A percentile compares a stretch with the other conserved stretches of the same genome.
Evolutionary conservation across 495 filamentous ascomycete species (phyloP).

Genomic region (Neurospora discreta): DNA sequence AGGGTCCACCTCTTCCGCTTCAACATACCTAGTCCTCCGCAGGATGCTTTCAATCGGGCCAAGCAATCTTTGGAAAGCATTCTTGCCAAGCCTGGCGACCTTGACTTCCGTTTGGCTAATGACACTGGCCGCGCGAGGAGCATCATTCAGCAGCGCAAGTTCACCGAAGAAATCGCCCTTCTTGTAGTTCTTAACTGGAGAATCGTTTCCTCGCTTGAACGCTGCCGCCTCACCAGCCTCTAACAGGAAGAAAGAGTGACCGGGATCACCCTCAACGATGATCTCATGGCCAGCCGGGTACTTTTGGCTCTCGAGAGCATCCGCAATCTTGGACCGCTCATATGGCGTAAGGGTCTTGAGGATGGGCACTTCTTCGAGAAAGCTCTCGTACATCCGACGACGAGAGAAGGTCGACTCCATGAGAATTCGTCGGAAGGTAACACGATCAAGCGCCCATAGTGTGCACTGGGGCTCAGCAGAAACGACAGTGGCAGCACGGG

Average conservation of each 20-base stretch:
- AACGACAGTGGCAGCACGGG: conserved; percentile 90
- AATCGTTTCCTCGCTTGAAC: conserved; percentile 51
- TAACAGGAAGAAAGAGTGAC: conserved; percentile 85
- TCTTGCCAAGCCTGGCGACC: conserved; percentile 86
- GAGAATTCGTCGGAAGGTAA: conserved; percentile 94
- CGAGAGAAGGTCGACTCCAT: conserved; percentile 98
- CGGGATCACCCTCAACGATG: conserved; percentile 84
- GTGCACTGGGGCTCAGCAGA: conserved; percentile 68
- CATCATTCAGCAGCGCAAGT: conserved; percentile 83
- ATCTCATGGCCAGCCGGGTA: conserved; percentile 70
- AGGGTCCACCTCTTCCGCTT: conserved; percentile 44
- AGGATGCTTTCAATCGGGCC: conserved; percentile 93
- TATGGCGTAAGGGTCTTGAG: conserved; percentile 74
- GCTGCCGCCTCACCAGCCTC: conserved; percentile 85
- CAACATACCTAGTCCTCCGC: conserved; percentile 55
- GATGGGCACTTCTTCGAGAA: conserved; percentile 94
- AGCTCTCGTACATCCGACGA: conserved; percentile 91
- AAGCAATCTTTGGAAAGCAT: conserved; percentile 85
- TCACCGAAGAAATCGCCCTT: conserved; percentile 98
- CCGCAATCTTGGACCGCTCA: conserved; percentile 92
- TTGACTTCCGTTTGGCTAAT: conserved; percentile 75
- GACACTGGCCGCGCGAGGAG: conserved; percentile 86
- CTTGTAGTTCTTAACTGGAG: conserved; percentile 63
- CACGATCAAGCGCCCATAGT: conserved; percentile 87
- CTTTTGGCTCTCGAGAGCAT: conserved; percentile 84